Evolutionary conservation across 2,329 filamentous ascomycete genomes (phyloP), one percentile per base, ranked within the genome.

Genomic region (Amesomyces nigricolor): DNA sequence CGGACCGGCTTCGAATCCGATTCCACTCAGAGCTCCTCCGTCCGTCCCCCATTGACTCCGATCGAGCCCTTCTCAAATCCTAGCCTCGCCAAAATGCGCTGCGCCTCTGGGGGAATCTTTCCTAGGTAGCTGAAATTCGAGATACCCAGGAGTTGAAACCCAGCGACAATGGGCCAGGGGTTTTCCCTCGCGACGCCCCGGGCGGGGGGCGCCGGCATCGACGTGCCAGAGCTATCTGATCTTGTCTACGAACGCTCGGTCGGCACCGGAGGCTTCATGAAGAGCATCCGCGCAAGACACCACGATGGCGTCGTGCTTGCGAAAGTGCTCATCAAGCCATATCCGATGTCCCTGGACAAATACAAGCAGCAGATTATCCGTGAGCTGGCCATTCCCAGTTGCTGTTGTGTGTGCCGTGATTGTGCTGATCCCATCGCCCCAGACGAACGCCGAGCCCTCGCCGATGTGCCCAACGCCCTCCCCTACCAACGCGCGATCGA

Each of bases 311-410:
- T 96, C 40, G 91, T 95, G 16, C 85, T 97, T 54, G 91, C 95
- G 68, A 97, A 97, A 73, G 87, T 96, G 30, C 87, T 96, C 55
- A 89, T 95, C 71, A 99, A 99, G 72, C 91, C 91, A 3, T 95
- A 91, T 68, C 84, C 85, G 61, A 87, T 96, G 74, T 83, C 89
- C 58, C 80, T 97, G 61, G 85, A 87, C 60, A 76, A 83, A 60
- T 95, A 96, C 73, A 86, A 88, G 66, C 83, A 83, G 66, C 81
- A 83, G 61, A 86, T 97, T 42, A 80, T 87, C 57, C 78, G 89
- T 92, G 73, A 69, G 84, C 17, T 19, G 3, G 30, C 48, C 52
- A 6, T 4, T 16, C 9, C 46, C 11, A 10, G 35, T 5, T 13
- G 17, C 17, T 19, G 37, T 7, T 14, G 37, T 11, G 37, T 42